phyloP scores from a whole-genome alignment of 2,329 filamentous ascomycete genomes.

The Pseudogymnoascus sp. region DNA sequence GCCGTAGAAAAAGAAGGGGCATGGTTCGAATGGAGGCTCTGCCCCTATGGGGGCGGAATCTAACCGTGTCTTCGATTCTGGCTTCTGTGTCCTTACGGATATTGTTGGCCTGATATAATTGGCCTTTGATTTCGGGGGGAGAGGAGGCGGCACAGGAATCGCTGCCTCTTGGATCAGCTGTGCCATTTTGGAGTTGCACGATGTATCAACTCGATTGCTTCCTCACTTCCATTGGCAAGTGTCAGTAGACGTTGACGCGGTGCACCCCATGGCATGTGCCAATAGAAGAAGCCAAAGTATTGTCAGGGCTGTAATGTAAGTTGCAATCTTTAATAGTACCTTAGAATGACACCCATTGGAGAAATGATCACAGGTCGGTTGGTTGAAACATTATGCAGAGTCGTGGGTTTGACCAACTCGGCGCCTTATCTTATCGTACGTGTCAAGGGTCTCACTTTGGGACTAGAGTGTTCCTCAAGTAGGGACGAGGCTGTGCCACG shows the following conservation, averaged over 20 bases:
- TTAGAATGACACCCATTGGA: not conserved
- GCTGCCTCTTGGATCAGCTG: not conserved
- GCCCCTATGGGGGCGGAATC: too few species aligned
- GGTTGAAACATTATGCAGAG: not conserved
- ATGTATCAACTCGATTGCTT: not conserved
- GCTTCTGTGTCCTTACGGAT: not conserved
- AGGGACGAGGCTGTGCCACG: not conserved
- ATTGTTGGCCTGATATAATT: not conserved
- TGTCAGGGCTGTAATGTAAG: not conserved
- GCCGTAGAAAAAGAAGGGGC: slow-evolving; percentile 30
- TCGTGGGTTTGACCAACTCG: not conserved
- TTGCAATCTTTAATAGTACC: not conserved
- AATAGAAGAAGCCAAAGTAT: not conserved
- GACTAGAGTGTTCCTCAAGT: not conserved
- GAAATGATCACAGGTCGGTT: not conserved
- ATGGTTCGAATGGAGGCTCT: slow-evolving; percentile 19
- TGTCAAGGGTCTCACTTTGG: not conserved
- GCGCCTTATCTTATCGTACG: slow-evolving; percentile 1
- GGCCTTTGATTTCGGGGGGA: not conserved
- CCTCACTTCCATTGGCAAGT: not conserved
- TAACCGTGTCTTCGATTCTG: not conserved
- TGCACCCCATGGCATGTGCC: not conserved
- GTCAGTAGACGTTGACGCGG: not conserved
- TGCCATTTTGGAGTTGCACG: not conserved
- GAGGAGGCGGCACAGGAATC: not conserved